Conservation (phyloP, 345 rosid genomes). For the Gossypium bickii region DNA sequence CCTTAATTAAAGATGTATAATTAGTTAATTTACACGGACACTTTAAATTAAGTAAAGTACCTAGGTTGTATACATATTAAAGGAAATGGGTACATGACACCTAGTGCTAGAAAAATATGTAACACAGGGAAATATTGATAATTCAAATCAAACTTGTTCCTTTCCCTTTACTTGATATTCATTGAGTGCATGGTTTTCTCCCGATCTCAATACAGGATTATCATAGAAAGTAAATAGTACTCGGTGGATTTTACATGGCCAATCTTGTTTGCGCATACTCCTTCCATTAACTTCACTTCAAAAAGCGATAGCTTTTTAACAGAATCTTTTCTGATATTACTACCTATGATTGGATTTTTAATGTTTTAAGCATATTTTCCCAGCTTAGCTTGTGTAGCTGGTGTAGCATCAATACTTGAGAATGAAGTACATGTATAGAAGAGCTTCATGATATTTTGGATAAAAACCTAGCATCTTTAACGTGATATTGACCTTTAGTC, state of each 20-base stretch:
- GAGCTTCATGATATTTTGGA: too few species aligned
- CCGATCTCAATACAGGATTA: neutral
- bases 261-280: neutral
- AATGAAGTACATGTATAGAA: too few species aligned
- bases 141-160: neutral
- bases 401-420: too few species aligned
- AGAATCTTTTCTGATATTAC: too few species aligned
- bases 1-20: too few species aligned
- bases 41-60: neutral
- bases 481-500: too few species aligned
- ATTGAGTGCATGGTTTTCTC: neutral
- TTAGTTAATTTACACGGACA: neutral
- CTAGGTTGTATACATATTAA: neutral
- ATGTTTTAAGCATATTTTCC: too few species aligned
- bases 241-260: too few species aligned
- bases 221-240: neutral
- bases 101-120: neutral
- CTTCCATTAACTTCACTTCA: neutral
- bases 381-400: too few species aligned
- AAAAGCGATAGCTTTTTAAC: neutral
- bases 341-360: too few species aligned
- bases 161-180: neutral
- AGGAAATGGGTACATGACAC: neutral
- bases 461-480: too few species aligned
- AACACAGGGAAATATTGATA: neutral